Base-by-base conservation (phyloP, 2,329 filamentous ascomycete genomes). In the Hymenoscyphus albidus region DNA sequence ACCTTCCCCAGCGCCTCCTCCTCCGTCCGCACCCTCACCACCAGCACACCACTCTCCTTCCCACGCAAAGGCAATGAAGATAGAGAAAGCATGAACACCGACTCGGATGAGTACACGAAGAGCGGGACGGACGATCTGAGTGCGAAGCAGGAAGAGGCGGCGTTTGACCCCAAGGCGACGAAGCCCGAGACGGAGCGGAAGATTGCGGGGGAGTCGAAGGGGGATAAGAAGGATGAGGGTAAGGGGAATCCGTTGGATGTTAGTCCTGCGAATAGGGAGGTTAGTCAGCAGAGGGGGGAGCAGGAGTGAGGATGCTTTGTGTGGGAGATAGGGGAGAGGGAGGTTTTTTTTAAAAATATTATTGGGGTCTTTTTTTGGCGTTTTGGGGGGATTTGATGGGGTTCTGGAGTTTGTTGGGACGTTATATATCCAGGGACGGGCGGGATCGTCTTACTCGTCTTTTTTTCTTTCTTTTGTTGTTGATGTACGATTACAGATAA, bases 131-230 rank as follows among this genome's bases (percentile, higher is more conserved):
- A 87, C 57, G 81, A 84, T 55, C 78, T 79, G 13, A 82, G 87
- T 0, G 81, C 83, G 0, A 79, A 82, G 38, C 79, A 83, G 64
- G 75, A 79, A 3, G 81, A 87, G 54, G 83, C 87, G 0, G 88
- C 92, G 0, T 96, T 91, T 76, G 83, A 92, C 74, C 85, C 87
- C 0, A 77, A 81, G 63, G 85, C 85, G 74, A 93, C 90, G 32
- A 78, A 81, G 22, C 92, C 92, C 0, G 88, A 92, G 73, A 73
- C 77, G 27, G 84, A 86, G 77, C 83, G 79, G 70, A 68, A 77
- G 5, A 70, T 76, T 38, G 80, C 80, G 9, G 77, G 74, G 6
- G 72, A 78, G 38, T 79, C 42, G 39, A 27, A 18, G 57, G 14
- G 58, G 3, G 58, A 44, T 56, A 10, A 14, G 44, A 31, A 58